These are phyloP conservation scores for Crassisporium funariophilum DNA, from an alignment of 768 basidiomycete genomes.

Conservation along the genomic window DNA sequence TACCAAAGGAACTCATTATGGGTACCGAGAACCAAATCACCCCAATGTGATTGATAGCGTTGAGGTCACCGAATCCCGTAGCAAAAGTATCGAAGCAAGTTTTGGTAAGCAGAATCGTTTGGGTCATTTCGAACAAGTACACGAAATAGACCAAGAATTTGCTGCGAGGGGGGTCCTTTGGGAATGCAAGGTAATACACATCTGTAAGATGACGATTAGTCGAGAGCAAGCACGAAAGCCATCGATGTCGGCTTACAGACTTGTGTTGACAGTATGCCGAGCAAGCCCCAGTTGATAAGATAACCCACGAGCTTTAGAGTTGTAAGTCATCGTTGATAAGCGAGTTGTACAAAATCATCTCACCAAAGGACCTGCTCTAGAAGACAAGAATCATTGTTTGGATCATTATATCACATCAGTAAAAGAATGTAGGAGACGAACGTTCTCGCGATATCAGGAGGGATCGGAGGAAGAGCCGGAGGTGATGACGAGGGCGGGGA, in stretches of 20 bases:
- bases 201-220: conserved; percentile 17
- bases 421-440: neutral
- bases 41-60: conserved; percentile 24
- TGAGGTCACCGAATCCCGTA: conserved; percentile 26
- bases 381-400: too few relatives aligned
- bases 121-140: conserved; percentile 29
- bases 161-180: conserved; percentile 23
- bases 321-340: neutral
- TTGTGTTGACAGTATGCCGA: conserved; percentile 31
- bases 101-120: conserved; percentile 26
- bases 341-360: neutral
- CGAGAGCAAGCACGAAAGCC: neutral
- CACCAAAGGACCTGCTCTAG: conserved; percentile 10
- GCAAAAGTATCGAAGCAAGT: conserved; percentile 32
- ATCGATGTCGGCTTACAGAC: conserved; percentile 24
- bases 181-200: conserved; percentile 34
- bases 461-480: conserved; percentile 1
- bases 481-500: neutral
- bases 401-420: neutral
- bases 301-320: conserved; percentile 31
- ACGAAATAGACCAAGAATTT: conserved; percentile 30
- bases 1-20: conserved; percentile 31
- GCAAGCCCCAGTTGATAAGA: conserved; percentile 30
- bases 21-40: conserved; percentile 30
- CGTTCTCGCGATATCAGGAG: conserved; percentile 10